Evolutionary conservation across 352 stramenopile genomes (phyloP), one percentile per base, ranked within the genome.

Genomic region (Phytophthora litchii): DNA sequence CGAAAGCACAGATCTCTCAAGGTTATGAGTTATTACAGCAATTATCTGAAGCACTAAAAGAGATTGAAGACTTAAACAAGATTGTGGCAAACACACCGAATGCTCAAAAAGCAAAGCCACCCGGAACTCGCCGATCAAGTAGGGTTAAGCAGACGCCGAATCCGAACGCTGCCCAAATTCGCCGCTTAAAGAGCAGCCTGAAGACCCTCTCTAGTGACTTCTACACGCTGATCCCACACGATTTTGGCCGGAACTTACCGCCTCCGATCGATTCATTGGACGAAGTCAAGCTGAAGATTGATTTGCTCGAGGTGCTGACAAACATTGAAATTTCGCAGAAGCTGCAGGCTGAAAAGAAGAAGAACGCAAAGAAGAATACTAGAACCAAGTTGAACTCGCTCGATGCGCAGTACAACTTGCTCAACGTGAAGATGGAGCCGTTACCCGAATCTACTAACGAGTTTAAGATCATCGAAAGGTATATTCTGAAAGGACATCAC

Each of bases 321-420:
- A 83, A 89, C 47, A 59, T 88, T 19, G 81, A 91, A 43, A 84
- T 89, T 36, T 87, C 79, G 14, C 77, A 87, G 31, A 81, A 84
- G 49, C 51, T 91, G 31, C 54, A 87, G 32, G 34, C 59, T 2
- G 75, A 86, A 47, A 75, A 85, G 42, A 74, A 83, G 41, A 71
- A 80, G 42, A 72, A 72, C 31, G 61, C 54, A 1, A 68, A 61
- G 40, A 60, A 54, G 32, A 62, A 60, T 12, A n/a, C 16, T 10
- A 51, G 47, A 5, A 31, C 57, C 6, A 69, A 61, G 6, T 53
- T 83, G 12, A 69, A 91, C 38, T 79, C 75, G 12, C 52, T 91
- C 10, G 81, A 91, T 40, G 76, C 64, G 5, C 81, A 91, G 52
- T 89, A 86, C 64, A 66, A 74, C 1, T 45, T 88, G 43, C 74